Evolutionary conservation across 257 asterid genomes (phyloP).

Genomic region (Mitragyna speciosa): DNA sequence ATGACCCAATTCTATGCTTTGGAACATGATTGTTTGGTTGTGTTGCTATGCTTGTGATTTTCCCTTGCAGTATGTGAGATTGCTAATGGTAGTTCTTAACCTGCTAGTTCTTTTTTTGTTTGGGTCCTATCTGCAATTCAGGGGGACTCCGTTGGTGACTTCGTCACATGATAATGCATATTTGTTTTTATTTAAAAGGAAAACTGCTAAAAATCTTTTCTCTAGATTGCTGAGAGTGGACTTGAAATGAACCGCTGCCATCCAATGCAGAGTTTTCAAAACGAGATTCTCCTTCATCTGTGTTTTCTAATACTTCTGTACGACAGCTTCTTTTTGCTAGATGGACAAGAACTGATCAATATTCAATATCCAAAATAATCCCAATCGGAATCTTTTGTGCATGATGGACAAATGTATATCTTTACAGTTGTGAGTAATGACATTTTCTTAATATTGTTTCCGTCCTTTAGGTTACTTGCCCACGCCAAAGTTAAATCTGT

Average conservation of each 20-base stretch:
- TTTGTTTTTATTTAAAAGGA: neutral
- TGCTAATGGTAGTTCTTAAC: neutral
- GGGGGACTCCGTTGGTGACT: neutral
- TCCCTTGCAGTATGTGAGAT: neutral
- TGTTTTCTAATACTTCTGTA: neutral
- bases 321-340: neutral
- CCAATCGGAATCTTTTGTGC: neutral
- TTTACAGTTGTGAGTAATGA: neutral
- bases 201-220: neutral
- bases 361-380: too few species aligned
- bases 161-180: neutral
- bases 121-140: neutral
- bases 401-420: neutral
- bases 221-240: neutral
- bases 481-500: constrained; percentile 94
- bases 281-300: neutral
- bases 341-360: neutral
- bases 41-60: neutral
- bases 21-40: neutral
- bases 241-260: neutral
- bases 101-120: neutral
- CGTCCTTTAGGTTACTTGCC: constrained; percentile 82
- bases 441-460: constrained; percentile 2
- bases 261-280: neutral
- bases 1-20: neutral